Conservation (phyloP, 148 eudicot genomes). For the Dianthus caryophyllus region DNA sequence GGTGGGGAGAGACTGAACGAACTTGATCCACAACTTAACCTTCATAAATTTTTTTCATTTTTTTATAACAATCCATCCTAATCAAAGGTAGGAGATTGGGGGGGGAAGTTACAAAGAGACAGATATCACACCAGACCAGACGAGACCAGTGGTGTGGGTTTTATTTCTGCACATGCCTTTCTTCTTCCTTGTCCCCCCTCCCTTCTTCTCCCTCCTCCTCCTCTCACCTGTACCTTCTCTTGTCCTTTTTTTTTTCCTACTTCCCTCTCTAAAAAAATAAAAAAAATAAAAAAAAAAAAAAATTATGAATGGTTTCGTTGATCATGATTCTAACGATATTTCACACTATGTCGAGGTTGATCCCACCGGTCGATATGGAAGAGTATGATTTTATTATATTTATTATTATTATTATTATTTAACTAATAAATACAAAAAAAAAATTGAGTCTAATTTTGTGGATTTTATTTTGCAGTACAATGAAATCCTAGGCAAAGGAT, state of each 20-base stretch:
- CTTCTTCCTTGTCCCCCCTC: constrained; percentile 14
- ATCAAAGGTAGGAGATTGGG: too few relatives aligned
- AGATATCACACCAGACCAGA: too few relatives aligned
- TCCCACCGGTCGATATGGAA: constrained; percentile 91
- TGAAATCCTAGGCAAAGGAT: constrained; percentile 83
- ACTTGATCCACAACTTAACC: too few relatives aligned
- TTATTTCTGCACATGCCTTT: constrained; percentile 19
- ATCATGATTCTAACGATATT: constrained; percentile 37
- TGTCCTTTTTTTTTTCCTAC: constrained; percentile 2
- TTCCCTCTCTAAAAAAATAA: too few relatives aligned
- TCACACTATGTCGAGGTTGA: constrained; percentile 80
- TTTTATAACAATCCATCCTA: too few relatives aligned
- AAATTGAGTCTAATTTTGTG: too few relatives aligned
- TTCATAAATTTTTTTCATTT: too few relatives aligned
- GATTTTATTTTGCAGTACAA: constrained; percentile 41
- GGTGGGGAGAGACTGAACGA: too few relatives aligned
- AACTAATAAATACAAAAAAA: too few relatives aligned
- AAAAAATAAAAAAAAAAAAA: too few relatives aligned
- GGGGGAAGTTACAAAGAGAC: too few relatives aligned
- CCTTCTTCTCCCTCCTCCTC: not conserved
- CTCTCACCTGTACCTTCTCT: not conserved
- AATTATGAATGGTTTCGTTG: constrained; percentile 40
- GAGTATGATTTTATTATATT: constrained; percentile 38
- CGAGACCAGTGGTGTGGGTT: too few relatives aligned
- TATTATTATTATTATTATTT: not conserved